These are phyloP conservation scores for Suillus lakei DNA, from an alignment of 768 basidiomycete genomes.

Conservation along the genomic window DNA sequence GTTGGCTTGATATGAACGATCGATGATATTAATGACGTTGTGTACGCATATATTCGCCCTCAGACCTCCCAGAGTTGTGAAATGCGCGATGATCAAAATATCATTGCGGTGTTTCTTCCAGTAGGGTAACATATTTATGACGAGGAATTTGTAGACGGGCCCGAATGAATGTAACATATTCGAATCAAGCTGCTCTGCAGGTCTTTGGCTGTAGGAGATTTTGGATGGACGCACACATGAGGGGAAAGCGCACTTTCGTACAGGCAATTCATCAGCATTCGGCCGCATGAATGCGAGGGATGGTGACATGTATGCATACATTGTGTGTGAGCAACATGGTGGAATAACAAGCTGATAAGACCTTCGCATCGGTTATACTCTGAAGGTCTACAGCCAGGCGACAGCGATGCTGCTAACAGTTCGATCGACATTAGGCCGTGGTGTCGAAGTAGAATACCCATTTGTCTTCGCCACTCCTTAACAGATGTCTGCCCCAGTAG, in stretches of 20 bases:
- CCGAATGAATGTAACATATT: neutral
- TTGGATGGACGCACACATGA: neutral
- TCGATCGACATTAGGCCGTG: neutral
- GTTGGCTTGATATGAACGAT: neutral
- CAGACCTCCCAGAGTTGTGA: neutral
- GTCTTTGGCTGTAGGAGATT: neutral
- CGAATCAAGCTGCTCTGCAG: neutral
- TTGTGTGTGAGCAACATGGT: neutral
- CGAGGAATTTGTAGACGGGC: neutral
- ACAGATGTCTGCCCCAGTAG: slow-evolving; percentile 2
- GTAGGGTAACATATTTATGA: neutral
- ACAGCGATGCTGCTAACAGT: neutral
- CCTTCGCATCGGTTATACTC: neutral
- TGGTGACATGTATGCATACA: neutral
- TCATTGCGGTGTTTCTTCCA: neutral
- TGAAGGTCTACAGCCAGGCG: neutral
- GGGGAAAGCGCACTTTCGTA: neutral
- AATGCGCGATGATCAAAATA: neutral
- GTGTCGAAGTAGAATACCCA: slow-evolving; percentile 6
- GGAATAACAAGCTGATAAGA: neutral
- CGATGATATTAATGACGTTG: neutral
- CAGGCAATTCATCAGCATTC: neutral
- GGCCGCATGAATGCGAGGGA: too few relatives aligned
- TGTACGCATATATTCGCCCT: neutral
- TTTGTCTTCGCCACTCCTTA: slow-evolving; percentile 4